A percentile compares a stretch with the other conserved stretches of the same genome.
Evolutionary conservation across 2,329 filamentous ascomycete species (phyloP).

Genomic region (Trichoderma gracile): DNA sequence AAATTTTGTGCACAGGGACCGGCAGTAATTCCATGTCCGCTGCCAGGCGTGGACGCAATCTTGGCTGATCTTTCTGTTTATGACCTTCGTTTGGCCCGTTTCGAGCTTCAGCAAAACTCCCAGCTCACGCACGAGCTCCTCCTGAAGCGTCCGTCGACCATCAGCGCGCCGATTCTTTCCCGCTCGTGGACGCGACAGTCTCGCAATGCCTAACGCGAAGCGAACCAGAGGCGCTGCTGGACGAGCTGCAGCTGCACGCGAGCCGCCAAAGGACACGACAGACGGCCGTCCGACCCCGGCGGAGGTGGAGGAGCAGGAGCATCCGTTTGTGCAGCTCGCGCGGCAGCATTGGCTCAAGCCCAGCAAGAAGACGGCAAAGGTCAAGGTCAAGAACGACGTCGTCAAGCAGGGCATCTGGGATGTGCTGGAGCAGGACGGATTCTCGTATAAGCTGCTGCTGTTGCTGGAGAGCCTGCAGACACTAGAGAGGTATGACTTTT

Average conservation of each 20-base stretch:
- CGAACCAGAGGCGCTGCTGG: conserved; percentile 56
- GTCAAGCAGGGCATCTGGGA: conserved; percentile 90
- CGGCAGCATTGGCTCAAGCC: conserved; percentile 80
- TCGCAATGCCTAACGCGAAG: conserved; percentile 60
- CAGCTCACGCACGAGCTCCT: conserved; percentile 1
- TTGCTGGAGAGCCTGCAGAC: conserved; percentile 88
- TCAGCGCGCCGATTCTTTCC: not conserved
- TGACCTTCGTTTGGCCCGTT: not conserved
- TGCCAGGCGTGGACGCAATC: conserved; percentile 14
- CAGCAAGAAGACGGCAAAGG: conserved; percentile 60
- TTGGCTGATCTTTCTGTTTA: conserved; percentile 1
- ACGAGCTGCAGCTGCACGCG: conserved; percentile 40
- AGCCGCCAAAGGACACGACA: conserved; percentile 39
- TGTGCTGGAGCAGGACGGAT: conserved; percentile 76
- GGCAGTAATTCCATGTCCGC: not conserved
- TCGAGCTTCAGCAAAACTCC: not conserved
- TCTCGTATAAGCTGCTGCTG: conserved; percentile 74
- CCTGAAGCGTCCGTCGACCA: not conserved
- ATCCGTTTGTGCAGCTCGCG: conserved; percentile 73
- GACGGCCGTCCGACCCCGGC: conserved; percentile 57
- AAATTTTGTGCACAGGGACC: conserved; percentile 29
- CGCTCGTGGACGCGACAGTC: conserved; percentile 24
- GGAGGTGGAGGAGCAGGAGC: conserved; percentile 70
- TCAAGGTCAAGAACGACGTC: conserved; percentile 79
- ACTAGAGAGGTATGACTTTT: conserved; percentile 67